A percentile compares a stretch with the other conserved stretches of the same genome.
Conservation (phyloP, 768 basidiomycete genomes). For the Pleurotus salmoneostramineus region DNA sequence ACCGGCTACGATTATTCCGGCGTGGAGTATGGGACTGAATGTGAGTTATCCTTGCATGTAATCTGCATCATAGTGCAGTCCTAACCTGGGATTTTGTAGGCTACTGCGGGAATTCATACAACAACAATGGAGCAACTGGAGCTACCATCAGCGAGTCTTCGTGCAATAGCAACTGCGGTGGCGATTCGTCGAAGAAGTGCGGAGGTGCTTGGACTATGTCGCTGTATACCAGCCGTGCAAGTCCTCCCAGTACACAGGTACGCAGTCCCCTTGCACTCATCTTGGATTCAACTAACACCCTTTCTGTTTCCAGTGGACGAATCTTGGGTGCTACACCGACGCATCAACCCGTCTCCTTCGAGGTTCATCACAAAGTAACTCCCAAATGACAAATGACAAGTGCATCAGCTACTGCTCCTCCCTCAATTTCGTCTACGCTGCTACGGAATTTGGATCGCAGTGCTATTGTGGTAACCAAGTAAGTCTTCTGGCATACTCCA, state of each 20-base stretch:
- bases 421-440: constrained; percentile 27
- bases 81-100: constrained; percentile 10
- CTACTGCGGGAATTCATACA: constrained; percentile 22
- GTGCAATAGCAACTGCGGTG: constrained; percentile 17
- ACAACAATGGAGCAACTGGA: constrained; percentile 27
- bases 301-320: constrained; percentile 18
- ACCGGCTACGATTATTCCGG: constrained; percentile 25
- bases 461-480: constrained; percentile 29
- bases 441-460: constrained; percentile 27
- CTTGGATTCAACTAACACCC: not conserved
- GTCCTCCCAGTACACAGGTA: not conserved
- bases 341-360: constrained; percentile 24
- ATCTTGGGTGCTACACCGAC: constrained; percentile 29
- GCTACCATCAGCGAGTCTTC: constrained; percentile 14
- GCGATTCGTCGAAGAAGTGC: constrained; percentile 13
- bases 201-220: constrained; percentile 15
- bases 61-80: constrained; percentile 1
- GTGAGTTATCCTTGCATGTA: constrained; percentile 4
- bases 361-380: constrained; percentile 12
- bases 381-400: constrained; percentile 25
- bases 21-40: constrained; percentile 24
- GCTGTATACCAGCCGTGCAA: constrained; percentile 13
- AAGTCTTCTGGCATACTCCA: not conserved
- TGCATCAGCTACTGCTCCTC: constrained; percentile 24
- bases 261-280: not conserved